Evolutionary conservation across 2,329 filamentous ascomycete genomes (phyloP).

Genomic region (Talaromyces sp.): DNA sequence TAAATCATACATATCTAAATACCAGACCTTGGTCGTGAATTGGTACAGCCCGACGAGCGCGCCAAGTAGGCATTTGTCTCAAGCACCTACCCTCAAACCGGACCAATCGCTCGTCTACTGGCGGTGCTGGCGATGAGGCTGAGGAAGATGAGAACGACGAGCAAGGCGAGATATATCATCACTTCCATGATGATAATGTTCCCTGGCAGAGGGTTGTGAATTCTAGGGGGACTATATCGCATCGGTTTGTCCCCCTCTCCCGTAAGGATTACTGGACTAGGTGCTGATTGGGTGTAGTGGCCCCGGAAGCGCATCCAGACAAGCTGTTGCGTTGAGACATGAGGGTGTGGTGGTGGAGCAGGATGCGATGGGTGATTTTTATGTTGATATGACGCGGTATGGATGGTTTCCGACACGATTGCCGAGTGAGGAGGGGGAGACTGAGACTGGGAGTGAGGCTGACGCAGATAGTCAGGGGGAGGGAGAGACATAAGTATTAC

Average conservation of each 20-base stretch:
- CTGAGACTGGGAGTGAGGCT: not conserved
- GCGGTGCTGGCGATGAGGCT: not conserved
- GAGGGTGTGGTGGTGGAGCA: constrained; percentile 45
- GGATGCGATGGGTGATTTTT: constrained; percentile 47
- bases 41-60: constrained; percentile 64
- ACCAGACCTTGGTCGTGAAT: constrained; percentile 6
- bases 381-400: constrained; percentile 43
- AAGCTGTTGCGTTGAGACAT: constrained; percentile 40
- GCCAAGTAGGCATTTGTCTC: constrained; percentile 86
- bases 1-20: not conserved
- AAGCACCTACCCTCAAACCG: constrained; percentile 68
- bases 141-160: constrained; percentile 27
- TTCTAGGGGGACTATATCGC: constrained; percentile 79
- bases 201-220: constrained; percentile 96
- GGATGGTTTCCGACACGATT: constrained; percentile 54
- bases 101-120: constrained; percentile 4
- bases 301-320: constrained; percentile 44
- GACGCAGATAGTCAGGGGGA: not conserved
- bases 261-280: not conserved
- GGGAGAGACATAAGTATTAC: not conserved
- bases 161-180: constrained; percentile 32
- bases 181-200: constrained; percentile 74
- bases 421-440: constrained; percentile 43
- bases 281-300: constrained; percentile 27
- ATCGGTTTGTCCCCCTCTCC: constrained; percentile 58